These are phyloP conservation scores for Talaromyces wortmannii DNA, from an alignment of 495 filamentous ascomycete genomes.

Conservation along the genomic window DNA sequence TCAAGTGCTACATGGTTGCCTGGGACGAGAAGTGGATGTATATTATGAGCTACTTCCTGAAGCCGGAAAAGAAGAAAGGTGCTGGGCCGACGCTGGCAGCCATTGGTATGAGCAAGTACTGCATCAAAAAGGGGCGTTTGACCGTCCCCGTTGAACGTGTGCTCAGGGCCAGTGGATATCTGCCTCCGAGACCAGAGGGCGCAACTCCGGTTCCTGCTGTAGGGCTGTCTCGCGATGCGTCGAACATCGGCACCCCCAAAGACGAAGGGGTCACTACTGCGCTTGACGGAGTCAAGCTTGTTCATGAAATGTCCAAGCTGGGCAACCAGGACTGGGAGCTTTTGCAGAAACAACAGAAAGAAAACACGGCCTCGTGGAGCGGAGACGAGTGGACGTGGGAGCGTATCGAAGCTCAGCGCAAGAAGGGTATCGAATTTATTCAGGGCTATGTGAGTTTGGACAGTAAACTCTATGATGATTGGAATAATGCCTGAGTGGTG, in stretches of 20 bases:
- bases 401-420: conserved; percentile 49
- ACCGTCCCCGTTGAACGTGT: conserved; percentile 80
- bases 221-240: conserved; percentile 19
- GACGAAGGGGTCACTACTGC: conserved; percentile 27
- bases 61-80: conserved; percentile 32
- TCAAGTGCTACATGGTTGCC: conserved; percentile 57
- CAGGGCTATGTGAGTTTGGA: conserved; percentile 45
- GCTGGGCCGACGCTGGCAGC: conserved; percentile 59
- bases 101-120: conserved; percentile 76
- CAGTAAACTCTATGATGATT: conserved; percentile 34
- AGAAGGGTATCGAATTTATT: conserved; percentile 46
- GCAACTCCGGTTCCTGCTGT: neutral
- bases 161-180: conserved; percentile 57
- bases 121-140: conserved; percentile 79
- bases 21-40: conserved; percentile 88
- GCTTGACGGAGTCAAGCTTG: conserved; percentile 12
- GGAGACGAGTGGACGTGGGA: conserved; percentile 46
- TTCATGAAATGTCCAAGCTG: conserved; percentile 29
- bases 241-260: conserved; percentile 26
- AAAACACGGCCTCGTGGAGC: conserved; percentile 28
- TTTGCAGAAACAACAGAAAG: conserved; percentile 24
- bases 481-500: conserved; percentile 9
- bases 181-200: conserved; percentile 33
- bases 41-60: conserved; percentile 64
- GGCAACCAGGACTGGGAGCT: conserved; percentile 19